phyloP scores from a whole-genome alignment of 495 filamentous ascomycete genomes.

The Glutinoglossum americanum region DNA sequence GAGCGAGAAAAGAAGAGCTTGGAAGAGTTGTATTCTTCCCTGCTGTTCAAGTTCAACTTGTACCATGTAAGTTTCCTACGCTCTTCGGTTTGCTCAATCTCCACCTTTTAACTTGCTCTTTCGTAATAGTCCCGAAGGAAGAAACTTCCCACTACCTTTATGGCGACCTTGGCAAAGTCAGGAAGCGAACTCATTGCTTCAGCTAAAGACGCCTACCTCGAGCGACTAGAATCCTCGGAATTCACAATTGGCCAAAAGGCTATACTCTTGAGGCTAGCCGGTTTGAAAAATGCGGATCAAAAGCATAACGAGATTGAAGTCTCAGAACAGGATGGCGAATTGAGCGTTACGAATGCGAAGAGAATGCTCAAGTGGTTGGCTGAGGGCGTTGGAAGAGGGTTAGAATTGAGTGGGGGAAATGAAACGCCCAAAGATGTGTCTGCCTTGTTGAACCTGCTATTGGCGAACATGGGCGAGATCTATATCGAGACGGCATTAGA shows the following conservation, averaged over 20 bases:
- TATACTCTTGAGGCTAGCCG: slow-evolving; percentile 69
- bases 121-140: slow-evolving; percentile 36
- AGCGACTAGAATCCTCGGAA: slow-evolving; percentile 65
- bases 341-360: slow-evolving; percentile 71
- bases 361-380: slow-evolving; percentile 96
- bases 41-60: slow-evolving; percentile 86
- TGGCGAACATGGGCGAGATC: slow-evolving; percentile 76
- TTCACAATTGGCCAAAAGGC: slow-evolving; percentile 62
- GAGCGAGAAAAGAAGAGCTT: slow-evolving; percentile 78
- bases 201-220: slow-evolving; percentile 67
- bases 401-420: slow-evolving; percentile 66
- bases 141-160: slow-evolving; percentile 68
- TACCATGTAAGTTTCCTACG: slow-evolving; percentile 35
- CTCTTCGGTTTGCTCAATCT: not conserved
- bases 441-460: slow-evolving; percentile 63
- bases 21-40: slow-evolving; percentile 77
- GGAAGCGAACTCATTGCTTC: slow-evolving; percentile 63
- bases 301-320: slow-evolving; percentile 57
- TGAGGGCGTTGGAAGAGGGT: slow-evolving; percentile 77
- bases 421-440: slow-evolving; percentile 90
- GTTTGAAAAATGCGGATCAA: slow-evolving; percentile 33
- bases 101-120: not conserved
- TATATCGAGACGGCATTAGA: slow-evolving; percentile 91
- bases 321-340: slow-evolving; percentile 64
- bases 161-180: slow-evolving; percentile 72